Base-by-base conservation (phyloP, 176 grass and related monocot species). In the Melocanna baccifera region DNA sequence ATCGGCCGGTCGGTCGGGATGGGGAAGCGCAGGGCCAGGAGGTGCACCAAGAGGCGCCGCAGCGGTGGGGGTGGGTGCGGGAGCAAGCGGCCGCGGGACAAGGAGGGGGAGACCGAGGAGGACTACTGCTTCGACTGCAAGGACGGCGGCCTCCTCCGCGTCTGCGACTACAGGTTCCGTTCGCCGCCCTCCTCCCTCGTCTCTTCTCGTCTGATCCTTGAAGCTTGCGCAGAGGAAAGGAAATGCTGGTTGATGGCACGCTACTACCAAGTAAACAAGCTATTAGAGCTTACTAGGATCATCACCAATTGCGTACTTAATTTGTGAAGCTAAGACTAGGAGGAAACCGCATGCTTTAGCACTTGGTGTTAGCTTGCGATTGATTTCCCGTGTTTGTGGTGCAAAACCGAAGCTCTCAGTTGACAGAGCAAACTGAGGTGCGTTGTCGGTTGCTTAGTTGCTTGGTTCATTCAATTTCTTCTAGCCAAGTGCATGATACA, bases 51-150 rank as follows among this genome's bases (percentile, higher is more conserved):
- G 62, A 71, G 55, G 62, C 34, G 42, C 83, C 43, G 71, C 23
- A 32, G 42, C 56, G 55, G 41, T 0, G 9, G 13, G 42, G 20
- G 32, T 2, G 67, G 10, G 9, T 5, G 5, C 0, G n/a, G 23
- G 71, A 70, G 25, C 14, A 85, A 81, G 63, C 88, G 77, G 23
- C 87, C 3, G 62, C 76, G 53, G 55, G 28, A 12, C 37, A 59
- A 15, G 67, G 43, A 41, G n/a, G 64, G 19, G 46, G 86, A 43
- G 39, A 12, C 0, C 0, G 88, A 80, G 20, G 71, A 75, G 62
- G 83, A 90, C 72, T 64, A 47, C 72, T 90, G 88, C 83, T 90
- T 90, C 78, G 45, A 5, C 64, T 90, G 88, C 83, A 90, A 90
- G 83, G 88, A 90, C 78, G 88, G 88, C 72, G 88, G 88, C 28